Conservation (phyloP, 139 green algal genomes). For the Zygnema circumcarinatum region DNA sequence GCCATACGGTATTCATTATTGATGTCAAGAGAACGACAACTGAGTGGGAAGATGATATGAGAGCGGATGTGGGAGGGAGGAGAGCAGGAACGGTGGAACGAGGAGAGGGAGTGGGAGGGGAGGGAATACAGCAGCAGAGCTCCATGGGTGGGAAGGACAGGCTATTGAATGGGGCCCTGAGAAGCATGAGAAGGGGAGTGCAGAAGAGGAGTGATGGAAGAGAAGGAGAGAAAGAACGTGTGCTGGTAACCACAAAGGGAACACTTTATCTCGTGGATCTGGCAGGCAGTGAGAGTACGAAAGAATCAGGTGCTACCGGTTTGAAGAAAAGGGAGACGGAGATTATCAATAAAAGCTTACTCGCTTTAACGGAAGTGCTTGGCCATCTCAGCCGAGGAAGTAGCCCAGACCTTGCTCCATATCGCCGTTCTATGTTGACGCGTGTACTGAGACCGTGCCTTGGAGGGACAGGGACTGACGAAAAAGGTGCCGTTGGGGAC, state of each 20-base stretch:
- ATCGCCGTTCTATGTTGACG: slow-evolving; percentile 91
- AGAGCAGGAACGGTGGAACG: slow-evolving; percentile 49
- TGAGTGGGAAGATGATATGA: neutral
- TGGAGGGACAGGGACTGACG: slow-evolving; percentile 80
- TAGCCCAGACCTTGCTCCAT: slow-evolving; percentile 59
- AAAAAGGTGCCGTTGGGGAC: neutral
- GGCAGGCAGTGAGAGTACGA: slow-evolving; percentile 67
- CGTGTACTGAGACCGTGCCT: slow-evolving; percentile 89
- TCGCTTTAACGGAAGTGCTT: slow-evolving; percentile 88
- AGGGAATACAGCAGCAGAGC: slow-evolving; percentile 44
- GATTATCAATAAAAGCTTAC: slow-evolving; percentile 93
- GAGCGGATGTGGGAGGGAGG: neutral
- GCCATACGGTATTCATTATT: slow-evolving; percentile 92
- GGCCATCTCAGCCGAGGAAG: slow-evolving; percentile 14
- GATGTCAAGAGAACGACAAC: slow-evolving; percentile 84
- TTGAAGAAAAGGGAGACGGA: slow-evolving; percentile 87
- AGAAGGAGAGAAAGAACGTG: neutral
- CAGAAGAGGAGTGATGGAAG: neutral
- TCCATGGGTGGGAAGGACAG: too few species aligned
- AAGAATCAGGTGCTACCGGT: slow-evolving; percentile 70
- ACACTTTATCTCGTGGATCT: slow-evolving; percentile 91
- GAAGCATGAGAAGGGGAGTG: neutral
- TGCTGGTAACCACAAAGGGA: slow-evolving; percentile 7
- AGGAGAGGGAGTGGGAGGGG: slow-evolving; percentile 44
- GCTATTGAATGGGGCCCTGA: slow-evolving; percentile 10